Conservation (phyloP, 1,284 basidiomycete species). For the Kwoniella shivajii region DNA sequence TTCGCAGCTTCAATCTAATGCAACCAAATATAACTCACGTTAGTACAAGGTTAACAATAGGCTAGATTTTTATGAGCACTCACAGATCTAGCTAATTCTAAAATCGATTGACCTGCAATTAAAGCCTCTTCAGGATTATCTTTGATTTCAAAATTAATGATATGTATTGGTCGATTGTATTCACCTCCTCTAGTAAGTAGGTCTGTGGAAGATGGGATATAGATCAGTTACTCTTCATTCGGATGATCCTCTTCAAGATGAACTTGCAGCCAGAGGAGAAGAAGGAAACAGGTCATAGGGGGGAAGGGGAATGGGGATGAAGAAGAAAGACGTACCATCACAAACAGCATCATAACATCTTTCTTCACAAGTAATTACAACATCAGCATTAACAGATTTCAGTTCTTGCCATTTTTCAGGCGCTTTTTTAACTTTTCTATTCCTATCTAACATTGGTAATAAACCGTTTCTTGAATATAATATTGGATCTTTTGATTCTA, state of each 20-base stretch:
- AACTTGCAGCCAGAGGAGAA: no score
- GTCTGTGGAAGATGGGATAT: slow-evolving; percentile 62
- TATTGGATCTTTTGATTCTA: slow-evolving; percentile 80
- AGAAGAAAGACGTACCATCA: slow-evolving; percentile 69
- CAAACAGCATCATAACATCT: slow-evolving; percentile 98
- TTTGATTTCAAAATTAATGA: slow-evolving; percentile 98
- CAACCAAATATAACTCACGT: background rate
- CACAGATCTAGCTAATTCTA: slow-evolving; percentile 88
- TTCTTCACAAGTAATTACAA: slow-evolving; percentile 99
- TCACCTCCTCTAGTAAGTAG: slow-evolving; percentile 86
- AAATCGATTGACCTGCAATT: slow-evolving; percentile 91
- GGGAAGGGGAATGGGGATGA: background rate
- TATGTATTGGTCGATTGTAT: slow-evolving; percentile 87
- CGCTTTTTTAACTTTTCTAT: slow-evolving; percentile 85
- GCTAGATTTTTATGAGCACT: slow-evolving; percentile 48
- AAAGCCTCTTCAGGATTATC: slow-evolving; percentile 98
- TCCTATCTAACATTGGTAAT: slow-evolving; percentile 96
- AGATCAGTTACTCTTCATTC: background rate
- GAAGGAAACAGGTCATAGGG: no score
- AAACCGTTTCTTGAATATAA: slow-evolving; percentile 96
- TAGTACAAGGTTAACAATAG: background rate
- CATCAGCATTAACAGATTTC: slow-evolving; percentile 74
- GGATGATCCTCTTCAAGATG: no score
- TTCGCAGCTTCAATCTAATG: slow-evolving; percentile 77
- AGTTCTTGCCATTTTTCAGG: slow-evolving; percentile 98